These are phyloP conservation scores for Ophiosphaerella narmari DNA, from an alignment of 2,329 filamentous ascomycete genomes.

Conservation along the genomic window DNA sequence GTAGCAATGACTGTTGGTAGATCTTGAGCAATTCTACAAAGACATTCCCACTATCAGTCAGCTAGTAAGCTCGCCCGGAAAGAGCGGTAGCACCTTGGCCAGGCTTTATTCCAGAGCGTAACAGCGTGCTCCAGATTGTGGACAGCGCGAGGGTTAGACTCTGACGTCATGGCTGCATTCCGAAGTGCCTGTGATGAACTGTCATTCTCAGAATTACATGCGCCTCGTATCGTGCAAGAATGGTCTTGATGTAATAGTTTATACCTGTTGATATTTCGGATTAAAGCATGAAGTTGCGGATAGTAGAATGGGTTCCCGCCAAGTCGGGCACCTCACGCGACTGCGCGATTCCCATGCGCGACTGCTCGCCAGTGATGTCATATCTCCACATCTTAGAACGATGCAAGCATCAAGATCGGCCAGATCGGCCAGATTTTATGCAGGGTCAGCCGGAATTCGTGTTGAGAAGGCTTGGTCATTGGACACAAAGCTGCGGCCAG, in stretches of 20 bases:
- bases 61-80: background rate
- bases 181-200: background rate
- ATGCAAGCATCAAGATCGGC: conserved; percentile 17
- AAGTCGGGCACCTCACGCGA: conserved; percentile 11
- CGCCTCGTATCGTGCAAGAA: no score
- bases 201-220: no score
- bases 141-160: background rate
- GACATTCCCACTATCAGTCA: no score
- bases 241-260: no score
- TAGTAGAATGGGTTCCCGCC: conserved; percentile 12
- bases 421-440: conserved; percentile 9
- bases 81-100: conserved; percentile 2
- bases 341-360: conserved; percentile 5
- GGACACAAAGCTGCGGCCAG: no score
- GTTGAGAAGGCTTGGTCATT: conserved; percentile 7
- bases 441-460: conserved; percentile 6
- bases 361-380: conserved; percentile 17
- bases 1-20: background rate
- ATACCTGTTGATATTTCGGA: no score
- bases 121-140: background rate
- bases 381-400: conserved; percentile 2
- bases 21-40: no score
- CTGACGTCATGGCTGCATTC: conserved; percentile 12
- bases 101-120: background rate
- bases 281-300: no score